Base-by-base conservation (phyloP, 441 rosid species). In the Viola pubescens region DNA sequence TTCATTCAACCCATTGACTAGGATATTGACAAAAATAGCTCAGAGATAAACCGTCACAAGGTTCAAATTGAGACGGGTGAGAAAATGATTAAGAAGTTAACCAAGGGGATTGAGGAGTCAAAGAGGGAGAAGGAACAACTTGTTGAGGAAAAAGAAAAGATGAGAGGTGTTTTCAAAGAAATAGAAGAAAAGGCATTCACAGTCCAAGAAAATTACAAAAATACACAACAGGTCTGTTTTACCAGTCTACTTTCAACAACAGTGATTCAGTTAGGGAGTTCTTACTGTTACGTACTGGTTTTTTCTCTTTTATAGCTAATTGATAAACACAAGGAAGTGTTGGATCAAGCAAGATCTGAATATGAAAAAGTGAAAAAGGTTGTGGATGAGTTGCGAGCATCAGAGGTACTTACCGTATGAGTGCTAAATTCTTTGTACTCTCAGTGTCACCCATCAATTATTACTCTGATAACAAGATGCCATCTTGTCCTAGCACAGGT, bases 11-110 rank as follows among this genome's bases (percentile, higher is more conserved):
- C 44, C 44, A 5, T 5, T 67, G 43, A 52, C 67, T 71, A 89
- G 98, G 97, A 89, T 73, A 89, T 94, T 61, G 96, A 86, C 78
- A 85, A 82, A 72, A 77, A 64, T 62, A 75, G 77, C 76, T 83
- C 97, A 13, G 98, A 88, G 72, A 88, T 94, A 72, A 94, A 88
- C 69, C 83, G 94, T 56, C 86, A 76, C 79, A 88, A 85, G 74
- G 97, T 88, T 70, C 96, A 84, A 77, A 87, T 84, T 65, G 95
- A 89, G 82, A 82, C 96, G 54, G 78, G 84, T 70, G 79, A 84
- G 73, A 88, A 89, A 83, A 81, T 83, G 88, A 78, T 84, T 52
- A 88, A 89, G 82, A 90, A 94, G 71, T 69, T 89, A 75, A 79
- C 86, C 9, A 94, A 89, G 79, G 95, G 84, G 58, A 77, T 88